Evolutionary conservation across 345 rosid species (phyloP), one percentile per base, ranked within the genome.

Genomic region (Citrus australasica): DNA sequence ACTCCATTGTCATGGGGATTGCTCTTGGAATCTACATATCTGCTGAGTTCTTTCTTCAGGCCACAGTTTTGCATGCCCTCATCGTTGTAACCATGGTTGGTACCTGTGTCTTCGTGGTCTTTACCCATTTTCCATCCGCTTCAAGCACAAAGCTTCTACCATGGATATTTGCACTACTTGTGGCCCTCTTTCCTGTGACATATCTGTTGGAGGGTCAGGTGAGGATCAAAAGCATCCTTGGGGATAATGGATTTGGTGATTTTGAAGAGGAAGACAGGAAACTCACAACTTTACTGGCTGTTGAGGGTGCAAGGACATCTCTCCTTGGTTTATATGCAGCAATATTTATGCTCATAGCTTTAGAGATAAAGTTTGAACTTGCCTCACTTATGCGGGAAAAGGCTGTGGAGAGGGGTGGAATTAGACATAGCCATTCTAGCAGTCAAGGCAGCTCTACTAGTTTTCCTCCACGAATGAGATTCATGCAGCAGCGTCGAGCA

Each of bases 271-370:
- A 94, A 79, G 98, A 97, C 79, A 86, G 85, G 83, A 92, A 87
- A 84, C 90, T 94, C 51, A 87, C 94, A 40, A 82, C 93, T 74
- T 85, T 97, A 48, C 85, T 97, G 77, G 99, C 98, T 78, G 97
- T 97, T 72, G 99, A 97, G 86, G 99, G 99, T 77, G 98, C 98
- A 67, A 90, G 98, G 85, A 97, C 97, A 76, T 97, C 99, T 75
- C 93, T 97, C 75, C 98, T 97, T 58, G 99, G 99, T 79, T 86
- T 97, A 67, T 97, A 93, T 80, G 99, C 99, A 70, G 97, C 99
- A 68, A 84, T 96, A 58, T 96, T 96, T 80, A 94, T 96, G 98
- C 97, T 96, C 74, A 90, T 96, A 81, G 98, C 99, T 71, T 86
- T 96, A 86, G 91, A 94, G 89, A 86, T 96, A 40, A 96, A 94